Percentiles rank a stretch among this genome's conserved stretches.
These are phyloP conservation scores for Dactylis glomerata DNA, from an alignment of 176 grass and related monocot species.

Conservation along the genomic window DNA sequence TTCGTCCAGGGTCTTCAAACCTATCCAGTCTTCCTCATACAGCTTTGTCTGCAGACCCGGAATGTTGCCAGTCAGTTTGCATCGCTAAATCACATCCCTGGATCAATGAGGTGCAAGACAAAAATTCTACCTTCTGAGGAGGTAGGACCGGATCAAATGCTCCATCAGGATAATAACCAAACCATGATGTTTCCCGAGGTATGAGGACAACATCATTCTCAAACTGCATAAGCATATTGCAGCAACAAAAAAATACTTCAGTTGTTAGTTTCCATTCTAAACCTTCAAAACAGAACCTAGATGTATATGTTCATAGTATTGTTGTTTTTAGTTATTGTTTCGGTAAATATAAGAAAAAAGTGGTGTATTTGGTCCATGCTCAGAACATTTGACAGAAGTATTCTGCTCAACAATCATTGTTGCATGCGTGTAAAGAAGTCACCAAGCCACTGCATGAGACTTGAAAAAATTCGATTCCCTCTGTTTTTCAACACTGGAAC, in stretches of 20 bases:
- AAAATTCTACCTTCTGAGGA: slow-evolving; percentile 49
- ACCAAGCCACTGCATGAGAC: no score
- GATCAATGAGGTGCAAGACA: neutral
- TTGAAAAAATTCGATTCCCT: no score
- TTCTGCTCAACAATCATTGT: neutral
- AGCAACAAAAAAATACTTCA: neutral
- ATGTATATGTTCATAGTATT: neutral
- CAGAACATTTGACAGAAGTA: neutral
- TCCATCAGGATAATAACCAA: slow-evolving; percentile 96
- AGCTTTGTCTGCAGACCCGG: slow-evolving; percentile 56
- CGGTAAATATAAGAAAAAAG: neutral
- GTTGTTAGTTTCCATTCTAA: neutral
- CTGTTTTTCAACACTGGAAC: no score
- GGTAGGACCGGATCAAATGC: slow-evolving; percentile 53
- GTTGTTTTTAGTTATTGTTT: neutral
- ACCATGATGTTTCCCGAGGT: slow-evolving; percentile 91
- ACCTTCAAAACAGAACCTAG: neutral
- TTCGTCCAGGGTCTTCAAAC: slow-evolving; percentile 73
- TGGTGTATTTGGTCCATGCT: neutral
- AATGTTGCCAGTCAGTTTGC: neutral
- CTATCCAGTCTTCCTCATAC: slow-evolving; percentile 92
- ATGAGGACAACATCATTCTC: slow-evolving; percentile 66
- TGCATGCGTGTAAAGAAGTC: neutral
- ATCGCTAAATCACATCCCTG: neutral
- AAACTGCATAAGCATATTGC: slow-evolving; percentile 50